Evolutionary conservation across 192 early-diverging fungal species (phyloP).

Genomic region (Funneliformis mosseae): DNA sequence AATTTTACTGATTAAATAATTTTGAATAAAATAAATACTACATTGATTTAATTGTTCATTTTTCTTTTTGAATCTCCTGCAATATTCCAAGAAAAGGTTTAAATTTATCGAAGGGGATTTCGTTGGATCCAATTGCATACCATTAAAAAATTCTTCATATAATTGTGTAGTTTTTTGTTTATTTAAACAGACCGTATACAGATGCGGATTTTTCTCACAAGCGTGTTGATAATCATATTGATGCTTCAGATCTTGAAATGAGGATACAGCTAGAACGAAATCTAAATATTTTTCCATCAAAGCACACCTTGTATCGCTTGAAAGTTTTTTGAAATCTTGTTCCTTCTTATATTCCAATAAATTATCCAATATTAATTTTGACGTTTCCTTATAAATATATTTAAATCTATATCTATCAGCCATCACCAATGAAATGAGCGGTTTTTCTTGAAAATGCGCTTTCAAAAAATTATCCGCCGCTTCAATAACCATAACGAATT

Average conservation of each 20-base stretch:
- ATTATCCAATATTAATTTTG: constrained; percentile 11
- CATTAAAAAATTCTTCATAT: not conserved
- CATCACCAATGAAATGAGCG: not conserved
- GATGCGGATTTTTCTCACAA: not conserved
- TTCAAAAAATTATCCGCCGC: not conserved
- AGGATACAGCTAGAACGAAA: not conserved
- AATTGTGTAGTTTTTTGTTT: not conserved
- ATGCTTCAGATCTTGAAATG: not conserved
- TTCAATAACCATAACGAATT: not conserved
- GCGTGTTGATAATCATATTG: not conserved
- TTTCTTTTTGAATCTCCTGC: not conserved
- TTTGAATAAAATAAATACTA: not conserved
- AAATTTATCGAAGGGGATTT: not conserved
- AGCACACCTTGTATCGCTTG: not conserved
- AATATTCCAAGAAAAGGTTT: not conserved
- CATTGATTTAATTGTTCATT: not conserved
- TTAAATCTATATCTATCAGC: not conserved
- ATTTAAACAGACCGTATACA: not conserved
- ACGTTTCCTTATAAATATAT: constrained; percentile 5
- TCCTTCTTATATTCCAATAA: not conserved
- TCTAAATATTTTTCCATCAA: not conserved
- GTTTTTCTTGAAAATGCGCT: not conserved
- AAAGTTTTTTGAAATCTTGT: not conserved
- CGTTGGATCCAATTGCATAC: not conserved
- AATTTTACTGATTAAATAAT: not conserved